These are phyloP conservation scores for Cyclotella atomus DNA, from an alignment of 108 stramenopile species.

Conservation along the genomic window DNA sequence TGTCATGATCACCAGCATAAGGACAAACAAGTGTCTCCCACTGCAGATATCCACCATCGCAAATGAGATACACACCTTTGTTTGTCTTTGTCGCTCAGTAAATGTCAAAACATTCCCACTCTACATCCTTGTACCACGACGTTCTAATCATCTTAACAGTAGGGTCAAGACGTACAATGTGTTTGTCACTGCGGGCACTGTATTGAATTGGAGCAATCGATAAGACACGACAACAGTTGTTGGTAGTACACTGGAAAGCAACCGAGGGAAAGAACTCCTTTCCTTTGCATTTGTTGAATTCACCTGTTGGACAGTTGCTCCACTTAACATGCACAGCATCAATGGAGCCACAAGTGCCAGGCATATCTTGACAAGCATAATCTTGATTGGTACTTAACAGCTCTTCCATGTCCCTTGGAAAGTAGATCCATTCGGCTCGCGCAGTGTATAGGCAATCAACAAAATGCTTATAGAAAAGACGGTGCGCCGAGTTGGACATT, in stretches of 20 bases:
- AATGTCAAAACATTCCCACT: conserved; percentile 6
- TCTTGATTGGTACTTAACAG: neutral
- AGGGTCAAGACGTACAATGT: conserved; percentile 15
- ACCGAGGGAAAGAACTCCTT: conserved; percentile 41
- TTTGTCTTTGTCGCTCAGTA: neutral
- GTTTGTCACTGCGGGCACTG: conserved; percentile 21
- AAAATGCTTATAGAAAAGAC: neutral
- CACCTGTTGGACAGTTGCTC: conserved; percentile 17
- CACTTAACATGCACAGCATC: conserved; percentile 22
- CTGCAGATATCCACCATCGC: conserved; percentile 54
- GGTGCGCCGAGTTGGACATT: neutral
- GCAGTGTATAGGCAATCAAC: neutral
- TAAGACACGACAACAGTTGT: neutral
- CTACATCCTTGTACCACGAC: conserved; percentile 24
- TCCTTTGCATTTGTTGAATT: conserved; percentile 2
- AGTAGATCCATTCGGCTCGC: neutral
- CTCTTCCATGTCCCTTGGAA: neutral
- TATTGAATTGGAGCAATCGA: conserved; percentile 8
- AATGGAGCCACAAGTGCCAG: conserved; percentile 2
- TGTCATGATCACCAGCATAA: neutral
- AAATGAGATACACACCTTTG: conserved; percentile 41
- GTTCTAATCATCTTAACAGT: conserved; percentile 5
- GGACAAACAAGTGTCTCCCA: conserved; percentile 51
- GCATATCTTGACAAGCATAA: neutral
- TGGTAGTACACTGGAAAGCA: conserved; percentile 33